Conservation (phyloP, 208 protist genomes). For the Wallacemonas collosoma region DNA sequence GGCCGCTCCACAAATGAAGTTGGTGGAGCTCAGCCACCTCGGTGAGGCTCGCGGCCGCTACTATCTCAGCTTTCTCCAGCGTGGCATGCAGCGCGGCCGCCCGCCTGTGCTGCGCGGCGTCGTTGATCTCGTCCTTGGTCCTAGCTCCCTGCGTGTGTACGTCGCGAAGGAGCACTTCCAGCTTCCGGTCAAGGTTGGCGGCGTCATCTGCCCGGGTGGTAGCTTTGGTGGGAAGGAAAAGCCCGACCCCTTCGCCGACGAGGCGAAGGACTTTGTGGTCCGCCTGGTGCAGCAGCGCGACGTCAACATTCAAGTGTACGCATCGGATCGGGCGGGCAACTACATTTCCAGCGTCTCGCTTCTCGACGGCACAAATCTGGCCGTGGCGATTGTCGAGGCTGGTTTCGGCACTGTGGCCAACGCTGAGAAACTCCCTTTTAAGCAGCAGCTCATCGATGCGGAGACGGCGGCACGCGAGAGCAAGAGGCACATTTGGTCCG, state of each 20-base stretch:
- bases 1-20: slow-evolving; percentile 42
- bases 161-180: slow-evolving; percentile 89
- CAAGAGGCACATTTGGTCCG: slow-evolving; percentile 69
- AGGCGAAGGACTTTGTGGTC: slow-evolving; percentile 77
- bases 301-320: slow-evolving; percentile 85
- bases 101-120: slow-evolving; percentile 72
- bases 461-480: slow-evolving; percentile 55
- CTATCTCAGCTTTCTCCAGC: slow-evolving; percentile 90
- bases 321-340: slow-evolving; percentile 83
- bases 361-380: slow-evolving; percentile 71
- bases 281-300: slow-evolving; percentile 73
- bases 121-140: slow-evolving; percentile 81
- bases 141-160: slow-evolving; percentile 85
- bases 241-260: slow-evolving; percentile 70
- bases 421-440: slow-evolving; percentile 71
- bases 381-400: slow-evolving; percentile 65
- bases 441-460: slow-evolving; percentile 71
- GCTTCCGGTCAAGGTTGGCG: slow-evolving; percentile 83
- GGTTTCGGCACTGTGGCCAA: slow-evolving; percentile 83
- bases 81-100: slow-evolving; percentile 85
- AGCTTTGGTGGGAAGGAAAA: slow-evolving; percentile 36
- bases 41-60: slow-evolving; percentile 77
- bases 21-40: slow-evolving; percentile 84
- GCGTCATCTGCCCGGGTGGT: slow-evolving; percentile 73
- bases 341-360: slow-evolving; percentile 77